Evolutionary conservation across 2,329 filamentous ascomycete genomes (phyloP), one percentile per base, ranked within the genome.

Genomic region (Didymella keratinophila): DNA sequence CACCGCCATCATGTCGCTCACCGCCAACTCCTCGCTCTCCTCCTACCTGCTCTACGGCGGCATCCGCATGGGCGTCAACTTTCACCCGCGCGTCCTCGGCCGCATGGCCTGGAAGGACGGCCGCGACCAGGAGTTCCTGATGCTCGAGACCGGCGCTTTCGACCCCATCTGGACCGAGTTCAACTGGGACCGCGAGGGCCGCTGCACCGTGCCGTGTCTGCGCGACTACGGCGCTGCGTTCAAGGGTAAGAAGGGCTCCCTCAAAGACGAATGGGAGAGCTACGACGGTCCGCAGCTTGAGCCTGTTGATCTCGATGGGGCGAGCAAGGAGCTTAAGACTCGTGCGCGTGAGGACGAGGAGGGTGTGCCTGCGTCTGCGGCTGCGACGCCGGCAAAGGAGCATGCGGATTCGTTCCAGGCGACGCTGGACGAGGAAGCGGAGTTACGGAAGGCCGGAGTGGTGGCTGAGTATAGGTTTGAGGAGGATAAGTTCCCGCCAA

Each of bases 91-190:
- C 18, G 80, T 85, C 5, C 78, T 86, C 23, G 83, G 83, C 2
- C 79, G 83, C 45, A 84, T 86, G 81, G 81, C 83, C 2, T 84
- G 83, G 75, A 84, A 84, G 64, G 83, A 86, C 58, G 78, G 79
- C 3, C 78, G 82, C 45, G 83, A 84, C 54, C 78, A 80, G 4
- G 83, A 85, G 56, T 81, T 85, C 51, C 75, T 81, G 10, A 86
- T 85, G 83, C 77, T 86, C n/a, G 83, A 85, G 68, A 84, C 82
- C 1, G 83, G 80, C 5, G 80, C 83, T 4, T 85, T 85, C 55
- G 83, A 86, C 62, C 83, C 83, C 0, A 83, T 85, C 65, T 85
- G 83, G 83, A 82, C 82, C 1, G 82, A 85, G 62, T 84, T 84
- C 69, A 83, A 84, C 64, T 83, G 80, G 78, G 82, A 80, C 34